Base-by-base conservation (phyloP, 1,284 basidiomycete species). In the Ceratobasidium sp. region DNA sequence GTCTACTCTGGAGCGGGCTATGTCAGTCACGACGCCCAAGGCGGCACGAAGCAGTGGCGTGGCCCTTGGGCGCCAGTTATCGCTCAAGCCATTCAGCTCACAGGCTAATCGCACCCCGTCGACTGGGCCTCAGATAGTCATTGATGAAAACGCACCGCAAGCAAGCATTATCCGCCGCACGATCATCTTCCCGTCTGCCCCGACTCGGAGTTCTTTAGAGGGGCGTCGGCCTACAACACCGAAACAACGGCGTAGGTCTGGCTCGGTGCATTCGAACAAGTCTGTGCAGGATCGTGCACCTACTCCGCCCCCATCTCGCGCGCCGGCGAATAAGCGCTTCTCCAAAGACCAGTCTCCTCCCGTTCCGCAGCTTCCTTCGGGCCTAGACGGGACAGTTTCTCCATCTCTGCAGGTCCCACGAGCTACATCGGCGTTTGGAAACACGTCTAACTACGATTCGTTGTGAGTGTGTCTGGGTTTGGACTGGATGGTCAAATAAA, bases 251-350 rank as follows among this genome's bases (percentile, higher is more conserved):
- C 77, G 73, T 29, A 75, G 78, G 7, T 76, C 77, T n/a, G 75
- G 65, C 15, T 79, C 78, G 5, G 50, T 72, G 36, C 77, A 82
- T 41, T 91, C 90, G 2, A 87, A 83, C 78, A 89, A 89, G 69
- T 93, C 93, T 41, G 84, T 94, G 27, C 90, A 92, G 78, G 92
- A 94, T 78, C 90, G 93, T 69, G 90, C 85, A n/a, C 93, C 93
- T 22, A 94, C 93, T 1, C 93, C 92, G 29, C 92, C 92, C 22
- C 93, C 92, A 44, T 88, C 91, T n/a, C 88, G 88, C 76, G 83
- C 86, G 5, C 84, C 85, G 41, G 81, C 82, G 33, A 65, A 56
- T n/a, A 87, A 87, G 77, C 88, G 91, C 47, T 91, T 93, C 82
- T 93, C 92, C 22, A 81, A 79, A 31, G 88, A 89, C 78, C 83